phyloP scores from a whole-genome alignment of 805 yeast genomes.

The Candida qinlingensis region DNA sequence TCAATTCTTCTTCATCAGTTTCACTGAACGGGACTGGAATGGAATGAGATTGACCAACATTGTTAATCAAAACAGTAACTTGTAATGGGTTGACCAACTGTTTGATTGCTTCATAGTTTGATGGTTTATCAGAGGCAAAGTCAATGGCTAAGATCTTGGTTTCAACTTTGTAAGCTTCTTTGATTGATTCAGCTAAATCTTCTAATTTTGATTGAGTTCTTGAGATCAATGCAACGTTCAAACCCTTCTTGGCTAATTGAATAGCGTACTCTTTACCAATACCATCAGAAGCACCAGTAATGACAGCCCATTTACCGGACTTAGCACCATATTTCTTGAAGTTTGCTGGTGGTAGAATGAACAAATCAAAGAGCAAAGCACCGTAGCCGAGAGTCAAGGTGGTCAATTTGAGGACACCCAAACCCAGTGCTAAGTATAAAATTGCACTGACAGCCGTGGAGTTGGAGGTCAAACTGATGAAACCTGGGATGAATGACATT shows the following conservation, averaged over 20 bases:
- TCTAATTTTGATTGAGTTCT: slow-evolving; percentile 78
- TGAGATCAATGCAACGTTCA: slow-evolving; percentile 78
- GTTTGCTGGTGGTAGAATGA: slow-evolving; percentile 53
- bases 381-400: slow-evolving; percentile 41
- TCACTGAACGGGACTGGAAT: slow-evolving; percentile 92
- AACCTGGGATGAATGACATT: slow-evolving; percentile 15
- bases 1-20: slow-evolving; percentile 69
- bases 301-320: slow-evolving; percentile 79
- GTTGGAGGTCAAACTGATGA: slow-evolving; percentile 8
- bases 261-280: slow-evolving; percentile 88
- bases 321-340: slow-evolving; percentile 72
- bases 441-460: slow-evolving; percentile 16
- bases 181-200: slow-evolving; percentile 56
- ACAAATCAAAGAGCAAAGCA: slow-evolving; percentile 56
- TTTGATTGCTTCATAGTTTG: slow-evolving; percentile 49
- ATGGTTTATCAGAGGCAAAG: slow-evolving; percentile 56
- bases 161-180: slow-evolving; percentile 50
- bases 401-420: slow-evolving; percentile 61
- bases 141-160: slow-evolving; percentile 74
- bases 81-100: slow-evolving; percentile 45
- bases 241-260: slow-evolving; percentile 82
- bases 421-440: slow-evolving; percentile 40
- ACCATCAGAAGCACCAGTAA: slow-evolving; percentile 97
- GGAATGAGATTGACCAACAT: slow-evolving; percentile 92
- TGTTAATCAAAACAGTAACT: slow-evolving; percentile 76